Base-by-base conservation (phyloP, 2,329 filamentous ascomycete species). In the Coniochaeta sp. region DNA sequence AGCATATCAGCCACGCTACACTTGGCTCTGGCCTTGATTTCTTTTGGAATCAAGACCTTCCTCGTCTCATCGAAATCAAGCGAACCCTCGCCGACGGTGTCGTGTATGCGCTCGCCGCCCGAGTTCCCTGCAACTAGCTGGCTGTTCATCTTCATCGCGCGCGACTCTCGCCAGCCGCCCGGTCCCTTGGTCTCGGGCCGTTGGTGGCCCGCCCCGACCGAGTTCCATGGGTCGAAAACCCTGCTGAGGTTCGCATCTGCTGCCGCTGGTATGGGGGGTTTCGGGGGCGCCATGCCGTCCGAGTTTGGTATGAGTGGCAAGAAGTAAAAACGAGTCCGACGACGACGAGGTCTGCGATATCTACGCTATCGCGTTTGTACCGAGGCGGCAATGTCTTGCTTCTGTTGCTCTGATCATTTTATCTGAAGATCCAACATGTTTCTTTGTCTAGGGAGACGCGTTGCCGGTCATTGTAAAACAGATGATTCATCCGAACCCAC, bases 171-270 rank as follows among this genome's bases (percentile, higher is more conserved):
- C 91, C 91, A 96, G 69, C 84, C 64, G 77, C 86, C 66, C 26
- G 82, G 81, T 1, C 84, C 82, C 1, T 88, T 79, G 61, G 85
- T 87, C 62, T 93, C 89, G 47, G 89, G 85, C 44, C 86, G 82
- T 73, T 96, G 92, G 71, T 96, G 91, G 54, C 90, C 90, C 0
- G 88, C 87, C 6, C 88, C 86, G 14, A 86, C 84, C 16, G 86
- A 87, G 74, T 91, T 91, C 86, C 86, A 90, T 5, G 85, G 79
- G 71, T 89, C 87, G 67, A 88, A 89, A 61, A 70, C 68, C 38
- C 74, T 73, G 28, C 74, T 72, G 67, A 74, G 71, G 38, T 68
- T 71, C 24, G 81, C 79, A 56, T 77, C 70, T 44, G 22, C 77
- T 74, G 34, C 55, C 16, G 36, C 10, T 14, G 6, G 55, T 19